Evolutionary conservation across 2,329 filamentous ascomycete species (phyloP), one percentile per base, ranked within the genome.

Genomic region (Knufia fluminis): DNA sequence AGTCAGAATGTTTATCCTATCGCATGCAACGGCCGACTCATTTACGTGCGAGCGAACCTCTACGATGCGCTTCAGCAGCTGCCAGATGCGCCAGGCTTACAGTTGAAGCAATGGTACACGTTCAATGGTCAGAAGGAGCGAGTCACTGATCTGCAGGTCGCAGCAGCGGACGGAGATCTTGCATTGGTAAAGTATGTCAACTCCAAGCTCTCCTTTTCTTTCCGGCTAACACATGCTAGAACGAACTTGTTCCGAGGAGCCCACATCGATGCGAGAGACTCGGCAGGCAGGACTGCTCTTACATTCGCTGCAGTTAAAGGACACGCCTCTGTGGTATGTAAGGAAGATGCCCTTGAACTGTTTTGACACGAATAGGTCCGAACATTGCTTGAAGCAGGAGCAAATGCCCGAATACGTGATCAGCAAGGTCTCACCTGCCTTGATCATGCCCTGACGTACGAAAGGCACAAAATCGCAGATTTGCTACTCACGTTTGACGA

Each of bases 61-160:
- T 41, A 41, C 19, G 38, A 41, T 22, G 38, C 38, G 9, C 38
- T 41, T 17, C 38, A 41, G 38, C 38, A 41, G n/a, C 38, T 41
- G n/a, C 38, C 38, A 8, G 38, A 41, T 12, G 17, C 38, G 9
- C 38, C 38, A 19, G 38, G 38, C 38, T 8, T 24, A 6, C 22
- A 22, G 16, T n/a, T 41, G 22, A 41, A 41, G 16, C 38, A 17
- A n/a, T 41, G 38, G 38, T 17, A 41, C 17, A 19, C 7, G 9
- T 41, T 41, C 38, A 22, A 41, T 23, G 38, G 19, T 9, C 6
- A 41, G 8, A 20, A 4, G 7, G 38, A 9, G 10, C 7, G 17
- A 24, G 7, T 41, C 3, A 41, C 38, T n/a, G 38, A 41, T 23
- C 38, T 41, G 22, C 38, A 41, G 10, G 16, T 41, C 6, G 38